Base-by-base conservation (phyloP, 1,139 yeast species). In the Trichomonascaceae sp. region DNA sequence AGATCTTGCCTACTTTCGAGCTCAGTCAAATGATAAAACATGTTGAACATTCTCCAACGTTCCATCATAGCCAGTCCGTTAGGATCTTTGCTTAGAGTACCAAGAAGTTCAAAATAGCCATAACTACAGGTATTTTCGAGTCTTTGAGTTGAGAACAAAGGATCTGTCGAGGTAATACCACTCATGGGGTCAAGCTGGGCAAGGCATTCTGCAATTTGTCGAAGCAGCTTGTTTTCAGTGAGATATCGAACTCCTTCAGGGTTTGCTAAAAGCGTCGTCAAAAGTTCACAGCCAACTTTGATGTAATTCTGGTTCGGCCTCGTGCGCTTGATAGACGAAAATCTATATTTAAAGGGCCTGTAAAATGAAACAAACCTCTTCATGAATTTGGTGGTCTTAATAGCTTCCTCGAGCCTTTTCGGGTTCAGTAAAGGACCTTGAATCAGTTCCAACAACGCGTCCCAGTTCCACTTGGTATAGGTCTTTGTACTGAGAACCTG, bases 381-480 rank as follows among this genome's bases (percentile, higher is more conserved):
- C 68, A 91, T 77, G 63, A 93, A 89, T 64, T 90, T 91, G 0
- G 98, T 86, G 9, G 87, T 85, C 60, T 81, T 85, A 43, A 84
- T 75, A 0, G 87, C 74, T 58, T 93, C 99, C 36, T 89, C 96
- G 52, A 95, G 76, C 49, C 90, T 73, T 59, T 76, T 80, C 0
- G 89, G 85, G 61, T 83, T 85, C 55, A 81, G 69, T 22, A 93
- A 71, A 0, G 97, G 96, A 0, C 97, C 96, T 60, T 81, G 86
- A 57, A 90, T 79, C 20, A 93, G 70, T 54, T 81, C 85, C 8
- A 79, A 72, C 1, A 91, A 72, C 1, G 83, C 73, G 36, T 78
- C 79, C 96, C 98, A 91, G 64, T 90, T 85, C 99, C 99, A 95
- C 52, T 83, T 84, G 3, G 83, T 76, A 64, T 79, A 90, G 53